Conservation (phyloP, 2,329 filamentous ascomycete genomes). For the Fonsecaea nubica region DNA sequence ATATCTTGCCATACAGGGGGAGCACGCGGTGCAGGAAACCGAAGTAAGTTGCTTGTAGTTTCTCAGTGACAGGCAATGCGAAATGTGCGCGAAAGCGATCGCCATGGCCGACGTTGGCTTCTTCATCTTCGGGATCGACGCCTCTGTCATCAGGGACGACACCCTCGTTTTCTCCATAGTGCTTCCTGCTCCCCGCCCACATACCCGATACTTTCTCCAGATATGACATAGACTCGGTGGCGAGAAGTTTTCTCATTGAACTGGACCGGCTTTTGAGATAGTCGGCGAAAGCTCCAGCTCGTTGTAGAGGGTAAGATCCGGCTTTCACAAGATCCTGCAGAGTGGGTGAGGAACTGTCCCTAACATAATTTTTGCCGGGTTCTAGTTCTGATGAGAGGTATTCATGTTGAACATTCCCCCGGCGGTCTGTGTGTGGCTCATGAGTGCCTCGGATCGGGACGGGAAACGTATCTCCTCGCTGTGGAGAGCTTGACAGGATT, state of each 20-base stretch:
- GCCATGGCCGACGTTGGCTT: constrained; percentile 60
- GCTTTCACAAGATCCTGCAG: constrained; percentile 65
- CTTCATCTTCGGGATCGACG: constrained; percentile 62
- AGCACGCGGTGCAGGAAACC: constrained; percentile 89
- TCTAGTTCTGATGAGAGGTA: constrained; percentile 19
- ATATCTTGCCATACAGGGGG: constrained; percentile 94
- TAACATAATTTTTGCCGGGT: constrained; percentile 18
- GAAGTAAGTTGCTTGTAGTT: constrained; percentile 86
- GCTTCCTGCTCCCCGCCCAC: constrained; percentile 89
- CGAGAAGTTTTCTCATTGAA: constrained; percentile 79
- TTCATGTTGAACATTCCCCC: constrained; percentile 18
- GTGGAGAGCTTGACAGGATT: constrained; percentile 31
- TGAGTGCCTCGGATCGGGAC: constrained; percentile 20
- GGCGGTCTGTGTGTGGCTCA: constrained; percentile 15
- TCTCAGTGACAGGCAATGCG: constrained; percentile 81
- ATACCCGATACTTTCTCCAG: constrained; percentile 96
- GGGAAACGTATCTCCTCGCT: constrained; percentile 27
- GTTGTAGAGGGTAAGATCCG: constrained; percentile 79
- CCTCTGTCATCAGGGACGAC: constrained; percentile 70
- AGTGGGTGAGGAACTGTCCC: constrained; percentile 51
- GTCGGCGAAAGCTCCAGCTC: constrained; percentile 80
- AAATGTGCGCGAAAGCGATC: constrained; percentile 87
- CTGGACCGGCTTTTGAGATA: constrained; percentile 81
- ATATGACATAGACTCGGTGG: constrained; percentile 93
- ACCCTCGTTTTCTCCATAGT: constrained; percentile 78